A percentile compares a stretch with the other conserved stretches of the same genome.
Evolutionary conservation across 352 stramenopile genomes (phyloP).

Genomic region (Halophytophthora batemanensis): DNA sequence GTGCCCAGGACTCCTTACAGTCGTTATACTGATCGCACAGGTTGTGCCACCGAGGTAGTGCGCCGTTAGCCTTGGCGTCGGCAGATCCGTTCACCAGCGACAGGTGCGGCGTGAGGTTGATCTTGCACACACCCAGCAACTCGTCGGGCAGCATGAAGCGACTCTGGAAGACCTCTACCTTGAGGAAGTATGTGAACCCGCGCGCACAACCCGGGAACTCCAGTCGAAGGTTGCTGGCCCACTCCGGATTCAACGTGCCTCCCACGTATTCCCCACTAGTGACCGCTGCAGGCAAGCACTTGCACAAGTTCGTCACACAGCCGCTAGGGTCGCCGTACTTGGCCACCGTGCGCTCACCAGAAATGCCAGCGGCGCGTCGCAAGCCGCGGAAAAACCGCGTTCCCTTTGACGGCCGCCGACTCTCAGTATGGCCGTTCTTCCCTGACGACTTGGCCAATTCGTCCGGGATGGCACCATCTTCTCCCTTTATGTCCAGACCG

Average conservation of each 20-base stretch:
- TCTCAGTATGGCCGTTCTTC: conserved; percentile 28
- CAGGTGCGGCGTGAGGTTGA: conserved; percentile 84
- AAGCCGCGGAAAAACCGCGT: conserved; percentile 73
- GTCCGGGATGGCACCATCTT: conserved; percentile 19
- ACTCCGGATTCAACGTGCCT: conserved; percentile 49
- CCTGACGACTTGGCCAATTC: conserved; percentile 17
- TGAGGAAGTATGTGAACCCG: conserved; percentile 75
- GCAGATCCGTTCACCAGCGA: conserved; percentile 75
- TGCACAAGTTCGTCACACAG: conserved; percentile 76
- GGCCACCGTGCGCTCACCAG: conserved; percentile 65
- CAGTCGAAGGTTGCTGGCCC: conserved; percentile 70
- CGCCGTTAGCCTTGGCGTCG: conserved; percentile 78
- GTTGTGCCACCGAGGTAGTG: conserved; percentile 79
- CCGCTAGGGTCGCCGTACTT: conserved; percentile 69
- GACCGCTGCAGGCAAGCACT: conserved; percentile 30
- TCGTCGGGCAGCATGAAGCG: conserved; percentile 81
- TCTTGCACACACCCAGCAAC: conserved; percentile 77
- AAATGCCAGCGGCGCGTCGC: conserved; percentile 69
- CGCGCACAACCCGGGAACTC: conserved; percentile 73
- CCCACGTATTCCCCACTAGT: conserved; percentile 21
- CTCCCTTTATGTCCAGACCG: conserved; percentile 44
- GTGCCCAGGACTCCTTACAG: conserved; percentile 81
- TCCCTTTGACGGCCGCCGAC: conserved; percentile 49
- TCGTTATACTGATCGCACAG: conserved; percentile 87
- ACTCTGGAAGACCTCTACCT: conserved; percentile 82